Evolutionary conservation across 495 filamentous ascomycete species (phyloP).

Genomic region (Lasiosphaeria ovina): DNA sequence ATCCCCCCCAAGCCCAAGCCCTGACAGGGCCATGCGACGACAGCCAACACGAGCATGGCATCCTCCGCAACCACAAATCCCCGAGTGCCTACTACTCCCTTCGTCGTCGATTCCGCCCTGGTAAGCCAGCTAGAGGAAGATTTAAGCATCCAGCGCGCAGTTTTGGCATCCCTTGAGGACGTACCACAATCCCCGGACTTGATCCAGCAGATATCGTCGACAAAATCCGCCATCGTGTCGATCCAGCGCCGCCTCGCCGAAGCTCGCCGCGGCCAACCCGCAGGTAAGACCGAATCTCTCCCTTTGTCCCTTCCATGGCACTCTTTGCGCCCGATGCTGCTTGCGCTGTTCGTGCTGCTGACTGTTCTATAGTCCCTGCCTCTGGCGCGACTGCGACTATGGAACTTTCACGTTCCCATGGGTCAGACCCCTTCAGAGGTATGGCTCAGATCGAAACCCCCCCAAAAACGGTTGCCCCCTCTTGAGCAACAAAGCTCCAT

Average conservation of each 20-base stretch:
- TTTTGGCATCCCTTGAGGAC: constrained; percentile 9
- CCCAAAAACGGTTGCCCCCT: too few relatives aligned
- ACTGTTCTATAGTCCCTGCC: background rate
- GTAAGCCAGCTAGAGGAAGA: constrained; percentile 4
- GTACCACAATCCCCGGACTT: background rate
- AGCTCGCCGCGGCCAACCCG: constrained; percentile 1
- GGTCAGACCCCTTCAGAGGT: background rate
- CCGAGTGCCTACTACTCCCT: background rate
- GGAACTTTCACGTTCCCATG: background rate
- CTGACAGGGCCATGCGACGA: constrained; percentile 11
- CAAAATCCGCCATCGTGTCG: background rate
- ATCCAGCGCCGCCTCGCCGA: constrained; percentile 6
- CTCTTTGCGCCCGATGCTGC: background rate
- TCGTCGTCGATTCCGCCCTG: background rate
- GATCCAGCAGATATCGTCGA: background rate
- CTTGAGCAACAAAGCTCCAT: background rate
- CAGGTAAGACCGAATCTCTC: constrained; percentile 1
- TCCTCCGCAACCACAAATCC: background rate
- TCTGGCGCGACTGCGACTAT: background rate
- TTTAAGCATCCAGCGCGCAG: background rate
- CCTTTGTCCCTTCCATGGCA: background rate
- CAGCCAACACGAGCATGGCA: constrained; percentile 1
- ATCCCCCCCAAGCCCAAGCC: too few relatives aligned
- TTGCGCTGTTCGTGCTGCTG: background rate
- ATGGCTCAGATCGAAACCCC: background rate